Base-by-base conservation (phyloP, 768 basidiomycete species). In the Trametes sanguinea region DNA sequence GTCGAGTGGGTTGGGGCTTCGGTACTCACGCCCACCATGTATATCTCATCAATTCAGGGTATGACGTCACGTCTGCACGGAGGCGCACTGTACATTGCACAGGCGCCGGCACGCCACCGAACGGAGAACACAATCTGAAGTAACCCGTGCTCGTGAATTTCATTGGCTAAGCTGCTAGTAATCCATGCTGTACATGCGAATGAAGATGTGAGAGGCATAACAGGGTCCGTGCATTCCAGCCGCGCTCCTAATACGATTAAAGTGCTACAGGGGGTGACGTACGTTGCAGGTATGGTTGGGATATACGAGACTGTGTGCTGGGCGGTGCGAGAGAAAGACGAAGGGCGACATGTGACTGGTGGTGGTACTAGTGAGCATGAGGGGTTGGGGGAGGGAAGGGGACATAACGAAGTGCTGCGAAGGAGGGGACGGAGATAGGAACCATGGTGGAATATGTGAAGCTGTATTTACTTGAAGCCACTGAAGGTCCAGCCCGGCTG, bases 401-500 rank as follows among this genome's bases (percentile, higher is more conserved):
- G 46, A 35, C 42, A n/a, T 43, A 43, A 43, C 42, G 39, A 51
- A 62, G 47, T 43, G 13, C 48, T 22, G 22, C 22, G 22, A 22
- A 22, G 22, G 22, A 22, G 22, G 22, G 22, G 22, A 22, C 22
- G 22, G 22, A 22, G 22, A 22, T 22, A 22, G 22, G 22, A 22
- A 22, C 22, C 22, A 22, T 22, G 22, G 22, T 22, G 22, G 22
- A 22, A 22, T 22, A 22, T 22, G 22, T 37, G 35, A 37, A 37
- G 35, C 35, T 37, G 35, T 37, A 30, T 59, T 67, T 67, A 71
- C 64, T 72, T 69, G 62, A 76, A 75, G 48, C 85, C 86, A 65
- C 79, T 83, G 79, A 94, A 94, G 61, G 77, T 75, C 92, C 92
- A 94, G 60, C 82, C 88, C 50, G 80, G 81, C 61, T 87, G 84